Percentiles rank a stretch among this genome's conserved stretches.
Conservation (phyloP, 192 early-diverging fungal genomes). For the Anaeromyces robustus region DNA sequence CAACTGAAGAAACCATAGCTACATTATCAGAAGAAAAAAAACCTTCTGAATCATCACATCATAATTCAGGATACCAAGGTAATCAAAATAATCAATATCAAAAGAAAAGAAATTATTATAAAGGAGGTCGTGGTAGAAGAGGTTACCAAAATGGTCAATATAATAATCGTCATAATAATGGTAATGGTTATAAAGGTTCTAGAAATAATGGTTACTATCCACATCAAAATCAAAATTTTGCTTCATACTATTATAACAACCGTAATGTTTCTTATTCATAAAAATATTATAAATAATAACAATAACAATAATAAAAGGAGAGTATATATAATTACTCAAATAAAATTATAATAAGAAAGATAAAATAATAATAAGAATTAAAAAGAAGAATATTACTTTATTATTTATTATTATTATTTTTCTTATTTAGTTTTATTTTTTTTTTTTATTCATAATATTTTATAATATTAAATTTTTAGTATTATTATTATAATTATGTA, state of each 20-base stretch:
- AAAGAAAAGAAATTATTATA: neutral
- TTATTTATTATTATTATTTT: too few species aligned
- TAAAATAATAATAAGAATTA: too few species aligned
- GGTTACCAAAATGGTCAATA: neutral
- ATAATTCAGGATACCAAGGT: neutral
- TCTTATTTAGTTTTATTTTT: too few species aligned
- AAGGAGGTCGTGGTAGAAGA: neutral
- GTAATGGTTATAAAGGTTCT: neutral
- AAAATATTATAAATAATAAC: too few species aligned
- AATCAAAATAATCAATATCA: neutral
- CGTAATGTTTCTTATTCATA: neutral
- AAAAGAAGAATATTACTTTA: too few species aligned
- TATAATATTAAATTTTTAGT: too few species aligned
- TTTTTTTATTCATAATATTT: too few species aligned
- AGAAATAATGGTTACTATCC: neutral
- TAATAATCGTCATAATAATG: neutral
- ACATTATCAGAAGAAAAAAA: neutral
- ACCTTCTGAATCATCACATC: neutral
- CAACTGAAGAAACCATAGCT: neutral
- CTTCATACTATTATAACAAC: neutral
- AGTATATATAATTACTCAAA: too few species aligned
- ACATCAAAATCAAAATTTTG: neutral
- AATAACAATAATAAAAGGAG: too few species aligned
- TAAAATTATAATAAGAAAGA: too few species aligned
- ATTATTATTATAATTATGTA: too few species aligned